Evolutionary conservation across 83 land plant genomes (phyloP), one percentile per base, ranked within the genome.

Genomic region (Thuja plicata): DNA sequence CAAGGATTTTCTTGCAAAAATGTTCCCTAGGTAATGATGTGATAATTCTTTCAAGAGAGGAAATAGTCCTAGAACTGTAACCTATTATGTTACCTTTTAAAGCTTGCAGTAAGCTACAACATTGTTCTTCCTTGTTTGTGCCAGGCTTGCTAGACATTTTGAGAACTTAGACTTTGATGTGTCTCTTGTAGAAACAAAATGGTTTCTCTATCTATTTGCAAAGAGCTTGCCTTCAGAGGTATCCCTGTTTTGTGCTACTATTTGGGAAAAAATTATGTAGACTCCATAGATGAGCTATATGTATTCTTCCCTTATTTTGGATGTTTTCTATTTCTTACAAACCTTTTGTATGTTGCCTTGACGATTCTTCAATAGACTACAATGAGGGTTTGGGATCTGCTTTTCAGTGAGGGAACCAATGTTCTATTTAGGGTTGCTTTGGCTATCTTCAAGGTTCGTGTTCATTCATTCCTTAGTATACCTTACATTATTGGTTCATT

Each of bases 371-470:
- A 27, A 86, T 90, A 97, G 99, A 97, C 98, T 66, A 93, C 99
- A 11, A 87, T 98, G 94, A 92, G 99, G 43, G 94, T 97, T 45
- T 98, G 99, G 99, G 99, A 98, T 93, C 95, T 97, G 71, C 96
- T 98, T 60, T 98, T 98, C 95, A 95, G 93, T 88, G 98, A 98
- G 77, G 99, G 99, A 46, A 96, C 96, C 19, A 94, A 94, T 84
- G 94, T 96, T 89, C 88, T 98, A 40, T 97, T 97, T 83, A 94
- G 91, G 89, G 96, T 97, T 30, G 99, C 98, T 70, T 90, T 96
- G 88, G 99, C 99, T 50, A 92, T 97, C 35, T 97, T 98, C 89
- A 98, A 96, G 98, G 99, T 94, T 85, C 40, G 79, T 57, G 30
- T 74, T 82, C 50, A 24, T 38, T 87, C 35, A n/a, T 32, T 73